Base-by-base conservation (phyloP, 1,139 yeast genomes). In the Suhomyces anneliseae region DNA sequence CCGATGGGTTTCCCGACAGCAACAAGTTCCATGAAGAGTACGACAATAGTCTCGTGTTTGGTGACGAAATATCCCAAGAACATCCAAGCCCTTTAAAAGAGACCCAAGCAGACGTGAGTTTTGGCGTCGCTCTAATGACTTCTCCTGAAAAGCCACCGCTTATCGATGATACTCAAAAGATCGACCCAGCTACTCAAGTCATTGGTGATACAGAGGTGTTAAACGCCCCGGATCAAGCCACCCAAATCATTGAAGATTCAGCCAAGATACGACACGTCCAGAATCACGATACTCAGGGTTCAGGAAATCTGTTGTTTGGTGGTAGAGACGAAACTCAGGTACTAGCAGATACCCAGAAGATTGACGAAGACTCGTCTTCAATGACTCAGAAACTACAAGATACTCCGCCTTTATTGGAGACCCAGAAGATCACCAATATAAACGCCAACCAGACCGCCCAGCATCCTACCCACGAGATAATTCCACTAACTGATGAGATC, bases 1-100 rank as follows among this genome's bases (percentile, higher is more conserved):
- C 19, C 15, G 19, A 29, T 9, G 14, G 38, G 35, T 38, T 36
- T 29, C 38, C 7, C 32, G 38, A 36, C n/a, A 27, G 43, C 5
- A 27, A 34, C 19, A 38, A 37, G 14, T 36, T 38, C 10, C 43
- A 42, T 12, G 51, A 48, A 9, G 40, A 39, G 12, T 39, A 31
- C 29, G 38, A 44, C 19, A 46, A 48, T 27, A 45, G 49, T 29
- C 49, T 48, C 9, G 42, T 48, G 7, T 48, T 48, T 32, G 51
- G 43, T 33, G 51, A 48, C 15, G 43, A 35, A 29, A 11, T 29
- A 7, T 29, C 32, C 32, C 32, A 29, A 11, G n/a, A 11, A 12
- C 34, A 37, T 8, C 12, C 27, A 14, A 37, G 32, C 24, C 34
- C 27, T 19, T n/a, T 34, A 8, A 32, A 38, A 29, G 39, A 38